Evolutionary conservation across 768 basidiomycete species (phyloP), one percentile per base, ranked within the genome.

Genomic region (Cystofilobasidium bisporidii): DNA sequence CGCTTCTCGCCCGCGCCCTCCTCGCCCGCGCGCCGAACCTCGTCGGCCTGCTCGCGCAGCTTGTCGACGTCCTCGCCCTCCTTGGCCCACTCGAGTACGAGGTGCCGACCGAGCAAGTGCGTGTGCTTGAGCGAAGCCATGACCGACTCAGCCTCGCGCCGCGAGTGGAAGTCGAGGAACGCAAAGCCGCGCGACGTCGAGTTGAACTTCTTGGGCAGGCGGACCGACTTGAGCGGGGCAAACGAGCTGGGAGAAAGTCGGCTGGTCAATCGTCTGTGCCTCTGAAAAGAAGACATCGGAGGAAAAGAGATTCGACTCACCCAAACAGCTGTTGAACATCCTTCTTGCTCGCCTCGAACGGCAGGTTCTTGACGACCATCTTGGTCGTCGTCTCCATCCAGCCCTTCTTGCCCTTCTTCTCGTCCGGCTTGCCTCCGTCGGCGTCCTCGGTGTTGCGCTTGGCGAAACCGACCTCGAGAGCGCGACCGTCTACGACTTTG

Each of bases 311-410:
- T 41, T 22, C 41, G 3, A 82, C 87, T 65, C 71, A 93, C 91
- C 87, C 83, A 76, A 98, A 96, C 41, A 98, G 77, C 70, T 89
- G 87, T 64, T 88, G 81, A 30, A 99, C 82, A 72, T 99, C 96
- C 79, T 88, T 91, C 81, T 88, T 90, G 50, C 87, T 87, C 55
- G 87, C 90, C 77, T 99, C 96, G 79, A 99, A 99, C 47, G 96
- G 92, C 63, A 97, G 83, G 73, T 99, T 99, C 84, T 97, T 98
- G 72, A 98, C 91, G 61, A 98, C 85, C 82, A 98, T 86, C 84
- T 97, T 98, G 71, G 91, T 88, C 70, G 88, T 87, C 67, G 82
- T 82, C 36, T 79, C 76, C 12, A 71, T 71, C 12, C 45, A 63
- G 20, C 72, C 78, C 30, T 74, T 77, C 65, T 76, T 80, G 38